A percentile compares a stretch with the other conserved stretches of the same genome.
Evolutionary conservation across 345 rosid species (phyloP).

Genomic region (Arabis hirsuta): DNA sequence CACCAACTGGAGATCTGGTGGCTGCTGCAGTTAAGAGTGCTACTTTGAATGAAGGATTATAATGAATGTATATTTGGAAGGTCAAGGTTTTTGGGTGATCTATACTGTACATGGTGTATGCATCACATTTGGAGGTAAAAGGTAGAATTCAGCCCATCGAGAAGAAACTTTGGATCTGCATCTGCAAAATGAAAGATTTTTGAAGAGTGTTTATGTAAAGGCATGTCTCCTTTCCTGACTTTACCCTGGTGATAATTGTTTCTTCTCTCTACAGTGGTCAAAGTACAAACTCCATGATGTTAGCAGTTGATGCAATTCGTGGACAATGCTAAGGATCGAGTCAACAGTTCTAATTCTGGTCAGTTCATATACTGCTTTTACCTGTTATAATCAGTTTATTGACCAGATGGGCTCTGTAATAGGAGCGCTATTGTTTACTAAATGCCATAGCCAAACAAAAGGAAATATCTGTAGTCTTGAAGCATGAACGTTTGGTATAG

Average conservation of each 20-base stretch:
- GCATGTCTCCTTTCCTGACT: neutral
- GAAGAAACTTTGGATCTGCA: slow-evolving; percentile 19
- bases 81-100: slow-evolving; percentile 24
- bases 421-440: neutral
- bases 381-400: slow-evolving; percentile 1
- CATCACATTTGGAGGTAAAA: slow-evolving; percentile 17
- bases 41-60: slow-evolving; percentile 36
- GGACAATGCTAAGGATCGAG: neutral
- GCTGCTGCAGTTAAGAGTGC: slow-evolving; percentile 34
- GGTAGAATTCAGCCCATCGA: slow-evolving; percentile 1
- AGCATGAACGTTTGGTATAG: neutral
- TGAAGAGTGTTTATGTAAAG: slow-evolving; percentile 4
- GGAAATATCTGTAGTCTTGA: neutral
- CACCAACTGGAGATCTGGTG: slow-evolving; percentile 33
- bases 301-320: neutral
- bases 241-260: neutral
- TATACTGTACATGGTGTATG: neutral
- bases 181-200: neutral
- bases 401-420: neutral
- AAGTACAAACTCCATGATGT: slow-evolving; percentile 4
- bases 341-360: slow-evolving; percentile 8
- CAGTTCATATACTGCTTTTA: slow-evolving; percentile 13
- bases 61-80: slow-evolving; percentile 4
- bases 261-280: neutral
- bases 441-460: slow-evolving; percentile 3